Percentiles rank a stretch among this genome's conserved stretches.
These are phyloP conservation scores for Thelephora aurantiotincta DNA, from an alignment of 768 basidiomycete genomes.

Conservation along the genomic window DNA sequence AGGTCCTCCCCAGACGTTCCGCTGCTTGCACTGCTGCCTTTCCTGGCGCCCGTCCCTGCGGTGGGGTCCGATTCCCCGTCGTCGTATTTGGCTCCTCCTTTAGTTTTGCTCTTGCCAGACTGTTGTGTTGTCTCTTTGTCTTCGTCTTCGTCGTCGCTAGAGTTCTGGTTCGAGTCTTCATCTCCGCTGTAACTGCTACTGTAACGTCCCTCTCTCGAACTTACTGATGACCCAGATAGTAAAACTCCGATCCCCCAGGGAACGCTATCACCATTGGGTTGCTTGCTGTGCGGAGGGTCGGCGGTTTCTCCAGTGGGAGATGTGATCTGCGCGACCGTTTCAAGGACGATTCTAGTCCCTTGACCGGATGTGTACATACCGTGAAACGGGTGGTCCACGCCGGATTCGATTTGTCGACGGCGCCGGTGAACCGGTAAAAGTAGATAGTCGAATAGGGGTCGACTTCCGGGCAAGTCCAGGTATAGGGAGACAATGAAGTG, in stretches of 20 bases:
- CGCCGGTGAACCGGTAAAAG: constrained; percentile 25
- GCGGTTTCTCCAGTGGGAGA: constrained; percentile 16
- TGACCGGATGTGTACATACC: constrained; percentile 9
- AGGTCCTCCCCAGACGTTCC: no score
- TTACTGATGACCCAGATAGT: background rate
- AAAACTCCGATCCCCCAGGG: constrained; percentile 22
- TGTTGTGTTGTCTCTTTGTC: background rate
- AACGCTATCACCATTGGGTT: constrained; percentile 21
- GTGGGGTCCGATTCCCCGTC: background rate
- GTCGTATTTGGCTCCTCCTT: background rate
- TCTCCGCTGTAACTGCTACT: background rate
- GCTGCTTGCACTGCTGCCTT: no score
- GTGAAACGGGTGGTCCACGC: constrained; percentile 27
- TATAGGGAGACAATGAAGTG: constrained; percentile 16
- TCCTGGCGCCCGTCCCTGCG: background rate
- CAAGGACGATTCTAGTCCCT: background rate
- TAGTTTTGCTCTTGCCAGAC: background rate
- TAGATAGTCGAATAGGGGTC: constrained; percentile 24
- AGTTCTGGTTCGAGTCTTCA: background rate
- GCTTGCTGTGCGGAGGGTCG: constrained; percentile 15
- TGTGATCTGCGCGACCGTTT: constrained; percentile 15
- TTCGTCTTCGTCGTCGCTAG: background rate
- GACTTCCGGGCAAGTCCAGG: constrained; percentile 24
- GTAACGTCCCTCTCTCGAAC: background rate
- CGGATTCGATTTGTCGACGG: constrained; percentile 10